Percentiles rank a stretch among this genome's conserved stretches.
These are phyloP conservation scores for Iris macrosiphon DNA, from an alignment of 106 monocot species.

Conservation along the genomic window DNA sequence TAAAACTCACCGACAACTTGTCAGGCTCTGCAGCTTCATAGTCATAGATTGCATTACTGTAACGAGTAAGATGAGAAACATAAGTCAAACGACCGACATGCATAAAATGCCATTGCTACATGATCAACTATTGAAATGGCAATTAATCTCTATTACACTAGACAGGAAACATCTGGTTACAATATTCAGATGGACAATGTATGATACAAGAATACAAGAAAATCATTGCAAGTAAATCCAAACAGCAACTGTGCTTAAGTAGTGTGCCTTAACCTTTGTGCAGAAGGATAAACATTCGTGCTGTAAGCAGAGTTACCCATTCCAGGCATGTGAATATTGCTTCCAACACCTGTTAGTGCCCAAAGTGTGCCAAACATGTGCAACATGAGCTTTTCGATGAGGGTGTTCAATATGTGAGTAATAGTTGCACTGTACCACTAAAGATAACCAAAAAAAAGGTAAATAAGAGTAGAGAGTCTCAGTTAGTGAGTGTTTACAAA, in stretches of 20 bases:
- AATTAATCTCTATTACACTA: too few species aligned
- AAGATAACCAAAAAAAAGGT: conserved; percentile 12
- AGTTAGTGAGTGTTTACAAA: conserved; percentile 6
- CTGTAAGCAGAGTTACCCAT: conserved; percentile 73
- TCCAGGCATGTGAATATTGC: conserved; percentile 79
- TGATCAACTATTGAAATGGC: not conserved
- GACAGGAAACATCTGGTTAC: not conserved
- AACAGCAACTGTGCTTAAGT: conserved; percentile 40
- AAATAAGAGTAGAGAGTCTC: conserved; percentile 9
- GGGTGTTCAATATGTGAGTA: conserved; percentile 28
- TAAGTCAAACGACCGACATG: not conserved
- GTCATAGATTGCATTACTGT: conserved; percentile 28
- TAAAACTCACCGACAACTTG: conserved; percentile 7
- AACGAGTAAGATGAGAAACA: not conserved
- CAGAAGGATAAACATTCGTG: conserved; percentile 70
- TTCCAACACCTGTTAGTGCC: conserved; percentile 88
- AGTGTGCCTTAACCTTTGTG: conserved; percentile 92
- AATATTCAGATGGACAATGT: not conserved
- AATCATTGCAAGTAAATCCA: not conserved
- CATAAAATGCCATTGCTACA: not conserved
- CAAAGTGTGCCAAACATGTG: conserved; percentile 82
- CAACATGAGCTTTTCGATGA: conserved; percentile 48
- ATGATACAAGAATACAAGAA: not conserved
- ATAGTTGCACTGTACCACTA: conserved; percentile 13
- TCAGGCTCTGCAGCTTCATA: conserved; percentile 14